A percentile compares a stretch with the other conserved stretches of the same genome.
Conservation (phyloP, 768 basidiomycete genomes). For the Podaxis mareebaensis region DNA sequence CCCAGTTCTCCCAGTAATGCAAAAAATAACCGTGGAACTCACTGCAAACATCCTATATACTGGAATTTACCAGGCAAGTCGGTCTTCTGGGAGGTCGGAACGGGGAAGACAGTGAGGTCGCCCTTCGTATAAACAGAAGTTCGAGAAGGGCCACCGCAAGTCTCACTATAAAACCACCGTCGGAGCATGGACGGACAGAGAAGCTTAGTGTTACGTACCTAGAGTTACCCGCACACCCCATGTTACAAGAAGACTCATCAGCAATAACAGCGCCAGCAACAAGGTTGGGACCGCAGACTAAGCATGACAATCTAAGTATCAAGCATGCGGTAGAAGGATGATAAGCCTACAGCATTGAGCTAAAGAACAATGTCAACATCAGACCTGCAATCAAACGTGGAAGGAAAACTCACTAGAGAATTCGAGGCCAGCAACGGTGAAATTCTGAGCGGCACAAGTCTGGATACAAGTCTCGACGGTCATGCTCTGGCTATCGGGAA, state of each 20-base stretch:
- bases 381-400: neutral
- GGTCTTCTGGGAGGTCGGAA: slow-evolving; percentile 56
- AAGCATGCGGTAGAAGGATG: neutral
- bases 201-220: slow-evolving; percentile 41
- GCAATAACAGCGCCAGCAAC: slow-evolving; percentile 58
- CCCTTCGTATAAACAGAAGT: slow-evolving; percentile 65
- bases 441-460: slow-evolving; percentile 55
- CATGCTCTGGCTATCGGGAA: slow-evolving; percentile 29
- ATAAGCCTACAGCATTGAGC: slow-evolving; percentile 47
- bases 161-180: slow-evolving; percentile 40
- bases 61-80: slow-evolving; percentile 62
- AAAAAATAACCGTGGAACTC: slow-evolving; percentile 22
- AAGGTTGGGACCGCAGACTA: slow-evolving; percentile 73
- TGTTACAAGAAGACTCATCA: slow-evolving; percentile 58
- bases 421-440: slow-evolving; percentile 70
- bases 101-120: slow-evolving; percentile 53
- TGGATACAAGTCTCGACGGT: slow-evolving; percentile 69
- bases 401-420: slow-evolving; percentile 47
- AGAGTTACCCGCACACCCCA: slow-evolving; percentile 71
- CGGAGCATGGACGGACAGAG: neutral
- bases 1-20: neutral
- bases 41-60: slow-evolving; percentile 72
- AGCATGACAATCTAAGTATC: neutral
- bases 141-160: slow-evolving; percentile 75
- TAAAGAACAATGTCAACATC: slow-evolving; percentile 4